Base-by-base conservation (phyloP, 2,329 filamentous ascomycete genomes). In the Aspergillus novoparasiticus region DNA sequence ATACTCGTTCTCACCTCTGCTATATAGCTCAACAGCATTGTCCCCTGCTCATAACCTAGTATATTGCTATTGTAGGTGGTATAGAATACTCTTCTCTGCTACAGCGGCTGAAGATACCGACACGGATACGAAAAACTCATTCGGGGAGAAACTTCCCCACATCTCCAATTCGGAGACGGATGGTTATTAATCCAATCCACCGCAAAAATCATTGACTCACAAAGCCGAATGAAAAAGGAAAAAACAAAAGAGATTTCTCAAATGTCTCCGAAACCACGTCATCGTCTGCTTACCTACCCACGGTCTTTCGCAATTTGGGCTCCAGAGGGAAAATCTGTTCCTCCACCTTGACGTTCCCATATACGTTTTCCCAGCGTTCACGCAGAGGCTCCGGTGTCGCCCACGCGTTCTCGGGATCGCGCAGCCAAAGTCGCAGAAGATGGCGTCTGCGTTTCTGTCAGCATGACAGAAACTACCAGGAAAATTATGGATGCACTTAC, bases 401-500 rank as follows among this genome's bases (percentile, higher is more conserved):
- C 82, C 82, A 84, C 2, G 77, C 78, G 66, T 79, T 69, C 61
- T 83, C 81, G 3, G 78, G 76, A 62, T 84, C 81, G 14, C 81
- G 74, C 59, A 84, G 69, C 82, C 82, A 85, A 19, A 84, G 70
- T 9, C 81, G 71, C 2, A 85, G 62, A 5, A 84, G 66, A 74
- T 84, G 82, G 19, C 82, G 77, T 59, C 77, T 78, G 19, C 8
- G 6, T 19, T 1, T 11, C 6, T 26, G 30, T 55, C 32, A 55
- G 32, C 32, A 39, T 6, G n/a, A 36, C 14, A 23, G 23, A 23
- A 23, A 23, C 23, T 23, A 23, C 23, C 23, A 23, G 23, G 23
- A 23, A 23, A 23, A 3, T 23, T 23, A 23, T 3, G 23, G 23
- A 3, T 23, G 23, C 19, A 72, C 78, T 70, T 65, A 80, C 76